These are phyloP conservation scores for Blastocystis sp. DNA, from an alignment of 352 stramenopile genomes.

Conservation along the genomic window DNA sequence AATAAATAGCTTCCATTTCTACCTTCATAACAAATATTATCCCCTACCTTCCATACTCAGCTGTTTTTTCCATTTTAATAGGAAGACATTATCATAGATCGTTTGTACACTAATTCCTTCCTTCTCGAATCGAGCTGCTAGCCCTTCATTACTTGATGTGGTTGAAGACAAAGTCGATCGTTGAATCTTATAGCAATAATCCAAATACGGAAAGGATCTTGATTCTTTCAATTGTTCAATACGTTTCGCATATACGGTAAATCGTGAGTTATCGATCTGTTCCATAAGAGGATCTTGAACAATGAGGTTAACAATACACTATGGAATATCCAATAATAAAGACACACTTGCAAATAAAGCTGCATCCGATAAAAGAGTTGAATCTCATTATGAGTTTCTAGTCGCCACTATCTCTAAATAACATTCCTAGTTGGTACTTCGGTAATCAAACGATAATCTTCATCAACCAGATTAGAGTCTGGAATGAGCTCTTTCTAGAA, in stretches of 20 bases:
- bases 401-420: neutral
- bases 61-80: neutral
- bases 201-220: neutral
- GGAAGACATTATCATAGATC: neutral
- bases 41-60: neutral
- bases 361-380: neutral
- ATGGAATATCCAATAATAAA: neutral
- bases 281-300: neutral
- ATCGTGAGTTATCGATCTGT: neutral
- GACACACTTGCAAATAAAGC: neutral
- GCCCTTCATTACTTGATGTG: neutral
- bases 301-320: neutral
- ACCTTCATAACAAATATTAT: neutral
- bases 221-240: neutral
- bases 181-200: neutral
- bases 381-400: neutral
- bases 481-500: too few species aligned
- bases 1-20: constrained; percentile 20
- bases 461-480: too few species aligned
- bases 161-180: neutral
- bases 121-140: neutral
- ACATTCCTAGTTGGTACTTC: too few species aligned
- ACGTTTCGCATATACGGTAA: neutral
- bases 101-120: neutral
- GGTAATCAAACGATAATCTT: too few species aligned